Percentiles rank a stretch among this genome's conserved stretches.
Evolutionary conservation across 352 stramenopile species (phyloP).

Genomic region (Elongisporangium undulatum): DNA sequence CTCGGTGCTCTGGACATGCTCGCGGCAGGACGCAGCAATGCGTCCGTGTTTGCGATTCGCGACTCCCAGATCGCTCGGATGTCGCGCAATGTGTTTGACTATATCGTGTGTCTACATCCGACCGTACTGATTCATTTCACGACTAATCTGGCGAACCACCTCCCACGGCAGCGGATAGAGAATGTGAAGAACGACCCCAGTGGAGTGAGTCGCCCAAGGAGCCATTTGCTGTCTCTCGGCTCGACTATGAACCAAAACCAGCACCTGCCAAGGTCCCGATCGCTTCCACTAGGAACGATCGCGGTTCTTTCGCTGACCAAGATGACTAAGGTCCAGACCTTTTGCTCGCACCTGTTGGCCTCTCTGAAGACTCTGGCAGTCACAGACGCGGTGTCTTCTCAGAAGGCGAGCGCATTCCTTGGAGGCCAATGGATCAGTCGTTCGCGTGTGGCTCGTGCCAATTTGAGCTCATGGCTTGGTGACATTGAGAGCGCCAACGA

Average conservation of each 20-base stretch:
- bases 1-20: conserved; percentile 84
- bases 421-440: conserved; percentile 69
- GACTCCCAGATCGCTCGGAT: conserved; percentile 88
- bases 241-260: conserved; percentile 13
- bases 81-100: conserved; percentile 84
- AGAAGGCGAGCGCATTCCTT: conserved; percentile 56
- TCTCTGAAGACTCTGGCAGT: conserved; percentile 63
- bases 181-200: conserved; percentile 20
- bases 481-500: conserved; percentile 77
- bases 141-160: conserved; percentile 56
- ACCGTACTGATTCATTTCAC: conserved; percentile 79
- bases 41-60: conserved; percentile 80
- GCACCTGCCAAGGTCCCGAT: conserved; percentile 15
- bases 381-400: conserved; percentile 68
- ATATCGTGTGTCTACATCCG: conserved; percentile 62
- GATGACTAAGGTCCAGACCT: conserved; percentile 66
- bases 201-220: conserved; percentile 28
- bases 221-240: conserved; percentile 61
- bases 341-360: conserved; percentile 56
- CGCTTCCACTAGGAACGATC: conserved; percentile 63
- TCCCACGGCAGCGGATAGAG: conserved; percentile 46
- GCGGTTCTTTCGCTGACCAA: conserved; percentile 78
- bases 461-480: conserved; percentile 75
- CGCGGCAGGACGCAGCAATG: conserved; percentile 60
- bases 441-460: conserved; percentile 57